Base-by-base conservation (phyloP, 371 early-diverging fungal species). In the Lichtheimia corymbifera region DNA sequence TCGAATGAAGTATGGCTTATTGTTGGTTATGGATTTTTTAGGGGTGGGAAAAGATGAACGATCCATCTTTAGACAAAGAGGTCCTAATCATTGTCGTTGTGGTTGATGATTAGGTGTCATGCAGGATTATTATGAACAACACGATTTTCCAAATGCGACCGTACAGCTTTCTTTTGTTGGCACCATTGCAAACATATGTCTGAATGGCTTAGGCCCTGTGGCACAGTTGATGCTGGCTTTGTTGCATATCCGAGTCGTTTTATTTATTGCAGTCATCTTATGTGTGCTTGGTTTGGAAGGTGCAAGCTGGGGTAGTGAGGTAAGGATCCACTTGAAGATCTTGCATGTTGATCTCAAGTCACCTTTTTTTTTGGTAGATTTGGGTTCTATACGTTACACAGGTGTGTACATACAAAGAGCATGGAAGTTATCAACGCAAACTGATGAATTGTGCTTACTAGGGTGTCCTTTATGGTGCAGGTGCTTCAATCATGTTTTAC, bases 341-440 rank as follows among this genome's bases (percentile, higher is more conserved):
- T 28, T 28, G 28, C 7, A 28, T 28, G 28, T 7, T 35, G 35
- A 35, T 35, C 11, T 35, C 11, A 11, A 35, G 1, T 35, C 4
- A n/a, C 5, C 4, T 7, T 11, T 11, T 2, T 45, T 9, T 52
- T 20, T n/a, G n/a, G 14, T 18, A 67, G 67, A 59, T 67, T 25
- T 88, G 88, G 88, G 85, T 87, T 42, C 61, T 87, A 28, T 72
- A 78, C 40, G 25, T 89, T 7, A 81, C 88, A 0, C 90, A 88
- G 22, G 22, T 22, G 22, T 22, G 22, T 22, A 22, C 22, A 22
- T 22, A 22, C 22, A 22, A 22, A 22, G 22, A 22, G 22, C 22
- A 22, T 22, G 22, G 2, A 22, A 22, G 22, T 22, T 22, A 22
- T 2, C 22, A 22, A 22, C 22, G 22, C 22, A 22, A 22, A 2